phyloP scores from a whole-genome alignment of 352 stramenopile genomes.

The Aphanomyces stellatus region DNA sequence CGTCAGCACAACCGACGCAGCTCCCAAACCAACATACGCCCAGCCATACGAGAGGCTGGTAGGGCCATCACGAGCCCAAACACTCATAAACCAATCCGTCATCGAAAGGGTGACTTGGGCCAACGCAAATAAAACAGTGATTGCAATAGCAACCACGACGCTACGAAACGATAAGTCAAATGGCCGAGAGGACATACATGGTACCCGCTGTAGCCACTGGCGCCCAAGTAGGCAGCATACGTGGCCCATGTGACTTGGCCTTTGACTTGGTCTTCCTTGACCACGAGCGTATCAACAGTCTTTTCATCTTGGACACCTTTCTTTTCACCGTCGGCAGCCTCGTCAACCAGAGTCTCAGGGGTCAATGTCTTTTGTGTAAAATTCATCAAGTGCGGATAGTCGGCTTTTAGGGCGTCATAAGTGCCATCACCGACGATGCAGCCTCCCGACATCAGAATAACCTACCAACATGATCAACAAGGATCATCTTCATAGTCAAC shows the following conservation, averaged over 20 bases:
- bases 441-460: constrained; percentile 26
- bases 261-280: constrained; percentile 29
- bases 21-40: neutral
- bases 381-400: constrained; percentile 3
- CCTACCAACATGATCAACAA: constrained; percentile 13
- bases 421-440: constrained; percentile 24
- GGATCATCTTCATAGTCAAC: too few relatives aligned
- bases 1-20: neutral
- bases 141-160: neutral
- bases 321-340: constrained; percentile 1
- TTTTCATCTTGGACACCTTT: neutral
- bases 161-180: neutral
- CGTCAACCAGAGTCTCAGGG: neutral
- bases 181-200: neutral
- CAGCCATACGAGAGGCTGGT: neutral
- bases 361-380: neutral
- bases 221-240: constrained; percentile 29
- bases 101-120: neutral
- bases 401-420: constrained; percentile 14
- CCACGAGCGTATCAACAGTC: constrained; percentile 5
- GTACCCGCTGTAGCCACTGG: constrained; percentile 25
- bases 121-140: neutral
- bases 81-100: constrained; percentile 16
- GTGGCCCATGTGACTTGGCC: constrained; percentile 26
- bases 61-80: neutral